phyloP scores from a whole-genome alignment of 2,329 filamentous ascomycete species.

The Penicillium sp. region DNA sequence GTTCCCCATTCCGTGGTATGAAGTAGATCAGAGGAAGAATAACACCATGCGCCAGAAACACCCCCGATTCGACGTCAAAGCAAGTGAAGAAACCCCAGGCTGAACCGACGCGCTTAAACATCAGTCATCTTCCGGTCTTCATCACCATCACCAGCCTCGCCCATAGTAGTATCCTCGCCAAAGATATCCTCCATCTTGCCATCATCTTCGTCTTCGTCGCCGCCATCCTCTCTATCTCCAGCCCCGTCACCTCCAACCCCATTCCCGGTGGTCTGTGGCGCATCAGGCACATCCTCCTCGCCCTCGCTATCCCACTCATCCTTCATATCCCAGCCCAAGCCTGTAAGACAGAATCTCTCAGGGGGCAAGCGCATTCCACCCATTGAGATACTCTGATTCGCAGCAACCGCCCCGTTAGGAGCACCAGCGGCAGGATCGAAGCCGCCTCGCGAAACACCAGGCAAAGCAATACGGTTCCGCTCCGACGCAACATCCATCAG shows the following conservation, averaged over 20 bases:
- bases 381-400: constrained; percentile 41
- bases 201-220: constrained; percentile 46
- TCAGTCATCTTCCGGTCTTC: constrained; percentile 47
- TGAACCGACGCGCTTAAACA: constrained; percentile 27
- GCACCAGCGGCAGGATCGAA: constrained; percentile 35
- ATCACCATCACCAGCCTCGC: constrained; percentile 38
- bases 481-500: constrained; percentile 59
- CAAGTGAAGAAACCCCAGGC: not conserved
- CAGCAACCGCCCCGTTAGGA: constrained; percentile 23
- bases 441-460: constrained; percentile 53
- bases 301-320: constrained; percentile 61
- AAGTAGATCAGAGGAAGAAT: not conserved
- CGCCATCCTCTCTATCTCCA: constrained; percentile 35
- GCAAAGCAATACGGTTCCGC: constrained; percentile 55
- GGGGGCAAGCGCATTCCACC: constrained; percentile 61
- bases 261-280: constrained; percentile 20
- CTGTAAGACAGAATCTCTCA: constrained; percentile 63
- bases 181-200: constrained; percentile 52
- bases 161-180: constrained; percentile 44
- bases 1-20: not conserved
- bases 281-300: constrained; percentile 43
- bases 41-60: constrained; percentile 24
- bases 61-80: constrained; percentile 9
- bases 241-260: constrained; percentile 36
- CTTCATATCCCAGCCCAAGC: constrained; percentile 57